Base-by-base conservation (phyloP, 2,329 filamentous ascomycete species). In the Colletotrichum noveboracense region DNA sequence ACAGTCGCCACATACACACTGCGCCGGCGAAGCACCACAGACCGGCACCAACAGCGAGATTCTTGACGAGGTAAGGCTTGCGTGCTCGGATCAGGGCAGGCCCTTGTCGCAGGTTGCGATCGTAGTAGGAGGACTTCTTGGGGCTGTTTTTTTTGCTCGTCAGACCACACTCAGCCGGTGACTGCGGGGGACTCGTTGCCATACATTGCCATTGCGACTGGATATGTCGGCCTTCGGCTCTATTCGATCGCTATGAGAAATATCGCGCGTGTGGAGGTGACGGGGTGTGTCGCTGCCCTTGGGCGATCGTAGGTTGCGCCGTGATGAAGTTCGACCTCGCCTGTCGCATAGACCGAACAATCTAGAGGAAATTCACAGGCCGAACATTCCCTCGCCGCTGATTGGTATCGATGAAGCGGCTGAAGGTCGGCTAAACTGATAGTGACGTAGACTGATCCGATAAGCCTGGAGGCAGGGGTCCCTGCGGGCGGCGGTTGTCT, bases 41-140 rank as follows among this genome's bases (percentile, higher is more conserved):
- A 16, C 89, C 91, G n/a, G 94, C 82, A 21, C 97, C 97, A 1
- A 96, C 95, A 76, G 96, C 81, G 32, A 94, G 90, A 86, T 99
- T 99, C 88, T 94, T 97, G 85, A 98, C 87, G 55, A 99, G 90
- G 85, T 97, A 99, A 66, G 97, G 97, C 80, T 95, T 93, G 80
- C 97, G 93, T 71, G 97, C 96, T 82, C 97, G 95, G 83, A 98
- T 93, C 78, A 99, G 93, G 71, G 97, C 95, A 65, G 96, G 93
- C 76, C 95, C 94, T 85, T 97, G 96, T 78, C 94, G 93, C 87
- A 94, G 94, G 82, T 94, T 91, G 83, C 93, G 93, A 86, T 98
- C 95, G 89, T 98, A 99, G 90, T 99, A 99, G 78, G 95, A 96
- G 58, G 87, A 88, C 77, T 86, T 88, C 79, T 87, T 85, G 80